phyloP scores from a whole-genome alignment of 208 protist species.

The Lotmaria passim region DNA sequence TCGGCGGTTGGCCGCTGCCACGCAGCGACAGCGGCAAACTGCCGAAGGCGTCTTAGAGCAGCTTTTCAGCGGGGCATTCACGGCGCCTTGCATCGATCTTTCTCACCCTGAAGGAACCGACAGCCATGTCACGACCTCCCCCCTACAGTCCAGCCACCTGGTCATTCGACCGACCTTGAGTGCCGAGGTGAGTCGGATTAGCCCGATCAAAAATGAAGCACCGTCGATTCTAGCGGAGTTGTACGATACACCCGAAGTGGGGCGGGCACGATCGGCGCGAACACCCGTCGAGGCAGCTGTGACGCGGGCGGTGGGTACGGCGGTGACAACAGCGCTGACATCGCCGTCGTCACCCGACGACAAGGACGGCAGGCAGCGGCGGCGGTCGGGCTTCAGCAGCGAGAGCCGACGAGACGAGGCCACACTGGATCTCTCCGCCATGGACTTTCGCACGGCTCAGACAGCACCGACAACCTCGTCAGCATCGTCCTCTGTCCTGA shows the following conservation, averaged over 20 bases:
- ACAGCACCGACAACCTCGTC: slow-evolving; percentile 19
- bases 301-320: neutral
- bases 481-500: neutral
- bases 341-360: neutral
- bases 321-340: neutral
- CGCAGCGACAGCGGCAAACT: neutral
- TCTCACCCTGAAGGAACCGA: too few species aligned
- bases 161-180: slow-evolving; percentile 19
- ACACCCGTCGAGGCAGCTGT: neutral
- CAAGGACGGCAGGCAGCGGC: neutral
- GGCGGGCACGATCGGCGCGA: neutral
- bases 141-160: slow-evolving; percentile 5
- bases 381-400: too few species aligned
- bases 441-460: slow-evolving; percentile 25
- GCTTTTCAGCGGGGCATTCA: neutral
- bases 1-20: too few species aligned
- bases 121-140: neutral
- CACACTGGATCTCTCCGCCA: slow-evolving; percentile 11
- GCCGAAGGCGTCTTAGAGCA: slow-evolving; percentile 9
- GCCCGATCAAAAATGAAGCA: slow-evolving; percentile 46
- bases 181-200: slow-evolving; percentile 52
- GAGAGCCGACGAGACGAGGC: neutral
- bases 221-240: slow-evolving; percentile 42
- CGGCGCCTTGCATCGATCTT: too few species aligned
- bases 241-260: slow-evolving; percentile 29